Percentiles rank a stretch among this genome's conserved stretches.
phyloP scores from a whole-genome alignment of 1,284 basidiomycete species.

The Pulveroboletus sp. region DNA sequence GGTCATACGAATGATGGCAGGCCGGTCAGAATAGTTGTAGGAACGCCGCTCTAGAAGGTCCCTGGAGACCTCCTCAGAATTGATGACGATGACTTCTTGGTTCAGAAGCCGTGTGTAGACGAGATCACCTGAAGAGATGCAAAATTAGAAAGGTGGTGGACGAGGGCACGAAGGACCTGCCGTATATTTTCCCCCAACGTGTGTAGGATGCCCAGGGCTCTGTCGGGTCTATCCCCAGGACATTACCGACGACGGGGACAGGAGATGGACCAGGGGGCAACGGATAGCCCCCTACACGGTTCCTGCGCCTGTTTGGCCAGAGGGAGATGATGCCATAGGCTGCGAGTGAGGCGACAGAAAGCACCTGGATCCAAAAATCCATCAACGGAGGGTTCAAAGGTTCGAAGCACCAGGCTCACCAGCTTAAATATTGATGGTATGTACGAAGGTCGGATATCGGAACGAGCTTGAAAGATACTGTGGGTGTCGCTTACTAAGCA shows the following conservation, averaged over 20 bases:
- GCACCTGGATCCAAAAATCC: conserved; percentile 16
- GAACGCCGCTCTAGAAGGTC: conserved; percentile 36
- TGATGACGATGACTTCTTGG: conserved; percentile 33
- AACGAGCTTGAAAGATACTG: not conserved
- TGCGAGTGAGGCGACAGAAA: conserved; percentile 9
- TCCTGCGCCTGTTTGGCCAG: conserved; percentile 12
- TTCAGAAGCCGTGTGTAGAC: conserved; percentile 33
- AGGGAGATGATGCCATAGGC: conserved; percentile 9
- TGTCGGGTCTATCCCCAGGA: conserved; percentile 19
- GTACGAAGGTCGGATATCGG: conserved; percentile 10
- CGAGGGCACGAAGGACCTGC: not conserved
- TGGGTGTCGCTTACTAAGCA: conserved; percentile 24
- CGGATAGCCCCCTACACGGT: conserved; percentile 1
- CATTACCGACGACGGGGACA: conserved; percentile 32
- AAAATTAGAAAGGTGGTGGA: not conserved
- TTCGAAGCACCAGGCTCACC: not conserved
- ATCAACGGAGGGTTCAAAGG: not conserved
- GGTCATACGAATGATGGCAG: conserved; percentile 28
- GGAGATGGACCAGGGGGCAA: conserved; percentile 33
- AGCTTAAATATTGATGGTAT: conserved; percentile 7
- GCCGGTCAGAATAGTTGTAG: conserved; percentile 34
- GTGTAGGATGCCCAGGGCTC: conserved; percentile 35
- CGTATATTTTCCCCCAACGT: conserved; percentile 27
- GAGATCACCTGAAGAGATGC: conserved; percentile 22
- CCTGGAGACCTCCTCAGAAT: conserved; percentile 28